Conservation (phyloP, 192 early-diverging fungal genomes). For the Coemansia sp. region DNA sequence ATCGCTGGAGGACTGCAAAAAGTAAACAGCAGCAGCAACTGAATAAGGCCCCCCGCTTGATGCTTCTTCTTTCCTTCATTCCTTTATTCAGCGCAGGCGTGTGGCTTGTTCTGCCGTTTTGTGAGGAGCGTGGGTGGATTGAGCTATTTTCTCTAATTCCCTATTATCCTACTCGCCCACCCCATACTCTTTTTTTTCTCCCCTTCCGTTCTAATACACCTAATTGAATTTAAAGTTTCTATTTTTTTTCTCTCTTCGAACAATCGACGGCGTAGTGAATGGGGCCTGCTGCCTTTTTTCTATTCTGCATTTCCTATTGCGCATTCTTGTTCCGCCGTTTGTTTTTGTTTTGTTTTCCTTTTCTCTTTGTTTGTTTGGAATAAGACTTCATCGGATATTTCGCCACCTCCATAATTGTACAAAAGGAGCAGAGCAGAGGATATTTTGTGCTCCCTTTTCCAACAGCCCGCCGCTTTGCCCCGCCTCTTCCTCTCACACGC, state of each 20-base stretch:
- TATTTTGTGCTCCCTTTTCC: no score
- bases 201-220: not conserved
- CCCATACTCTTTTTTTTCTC: slow-evolving; percentile 4
- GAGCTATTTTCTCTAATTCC: not conserved
- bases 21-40: not conserved
- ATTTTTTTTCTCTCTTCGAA: slow-evolving; percentile 3
- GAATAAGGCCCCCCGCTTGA: no score
- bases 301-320: not conserved
- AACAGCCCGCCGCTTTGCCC: no score
- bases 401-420: no score
- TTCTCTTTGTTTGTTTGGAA: not conserved
- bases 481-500: no score
- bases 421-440: slow-evolving; percentile 24
- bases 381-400: not conserved
- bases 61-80: not conserved
- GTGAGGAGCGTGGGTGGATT: not conserved
- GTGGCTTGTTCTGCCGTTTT: not conserved
- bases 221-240: not conserved
- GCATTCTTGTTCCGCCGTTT: no score
- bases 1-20: slow-evolving; percentile 18
- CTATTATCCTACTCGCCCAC: not conserved
- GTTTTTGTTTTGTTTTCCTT: not conserved
- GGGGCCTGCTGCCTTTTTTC: not conserved
- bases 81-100: no score
- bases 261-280: not conserved